Percentiles rank a stretch among this genome's conserved stretches.
Evolutionary conservation across 805 yeast genomes (phyloP).

Genomic region (Yarrowia deformans): DNA sequence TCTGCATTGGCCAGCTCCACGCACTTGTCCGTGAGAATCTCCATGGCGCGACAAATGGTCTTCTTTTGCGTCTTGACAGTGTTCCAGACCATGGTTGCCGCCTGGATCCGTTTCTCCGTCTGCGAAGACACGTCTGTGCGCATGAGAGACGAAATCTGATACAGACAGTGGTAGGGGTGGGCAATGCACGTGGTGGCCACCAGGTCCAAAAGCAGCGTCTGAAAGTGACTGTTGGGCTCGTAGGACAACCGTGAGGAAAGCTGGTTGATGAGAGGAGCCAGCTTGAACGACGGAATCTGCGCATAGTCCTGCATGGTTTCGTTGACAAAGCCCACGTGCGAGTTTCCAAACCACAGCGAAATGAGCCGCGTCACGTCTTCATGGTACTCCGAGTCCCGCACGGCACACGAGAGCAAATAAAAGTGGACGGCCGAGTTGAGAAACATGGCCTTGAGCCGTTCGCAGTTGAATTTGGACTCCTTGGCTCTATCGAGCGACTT

Average conservation of each 20-base stretch:
- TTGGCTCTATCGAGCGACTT: neutral
- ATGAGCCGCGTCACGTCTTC: slow-evolving; percentile 77
- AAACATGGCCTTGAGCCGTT: neutral
- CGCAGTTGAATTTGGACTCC: neutral
- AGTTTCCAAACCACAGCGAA: slow-evolving; percentile 80
- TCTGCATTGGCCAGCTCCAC: slow-evolving; percentile 25
- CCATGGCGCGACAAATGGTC: slow-evolving; percentile 3
- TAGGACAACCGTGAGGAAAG: slow-evolving; percentile 70
- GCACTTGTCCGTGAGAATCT: slow-evolving; percentile 28
- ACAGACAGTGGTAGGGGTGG: slow-evolving; percentile 79
- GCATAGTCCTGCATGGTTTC: slow-evolving; percentile 52
- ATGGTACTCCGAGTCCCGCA: slow-evolving; percentile 47
- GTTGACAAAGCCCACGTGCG: slow-evolving; percentile 57
- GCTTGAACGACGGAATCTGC: slow-evolving; percentile 63
- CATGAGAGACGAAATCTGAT: slow-evolving; percentile 49
- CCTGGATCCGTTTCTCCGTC: neutral
- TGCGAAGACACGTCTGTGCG: neutral
- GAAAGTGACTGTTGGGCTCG: slow-evolving; percentile 64
- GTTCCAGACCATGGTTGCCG: slow-evolving; percentile 1
- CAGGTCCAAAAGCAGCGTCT: slow-evolving; percentile 58
- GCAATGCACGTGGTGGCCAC: slow-evolving; percentile 57
- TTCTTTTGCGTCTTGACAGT: slow-evolving; percentile 2
- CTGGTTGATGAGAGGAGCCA: slow-evolving; percentile 84
- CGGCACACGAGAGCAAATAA: slow-evolving; percentile 16
- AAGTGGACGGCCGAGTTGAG: slow-evolving; percentile 14